Conservation (phyloP, 148 eudicot genomes). For the Spergularia marina region DNA sequence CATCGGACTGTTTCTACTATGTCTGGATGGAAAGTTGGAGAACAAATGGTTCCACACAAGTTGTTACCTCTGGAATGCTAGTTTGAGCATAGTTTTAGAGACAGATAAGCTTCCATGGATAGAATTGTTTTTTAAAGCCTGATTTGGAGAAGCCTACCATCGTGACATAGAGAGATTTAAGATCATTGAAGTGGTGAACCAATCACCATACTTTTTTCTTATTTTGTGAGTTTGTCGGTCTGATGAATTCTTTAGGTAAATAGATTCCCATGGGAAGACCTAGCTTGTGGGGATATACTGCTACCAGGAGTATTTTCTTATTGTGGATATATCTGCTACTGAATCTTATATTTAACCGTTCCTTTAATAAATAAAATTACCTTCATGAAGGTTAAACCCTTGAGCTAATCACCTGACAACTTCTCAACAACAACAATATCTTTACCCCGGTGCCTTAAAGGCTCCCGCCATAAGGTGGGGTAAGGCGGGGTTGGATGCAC, state of each 20-base stretch:
- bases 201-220: neutral
- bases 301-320: neutral
- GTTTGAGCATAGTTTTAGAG: too few relatives aligned
- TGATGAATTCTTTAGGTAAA: neutral
- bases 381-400: neutral
- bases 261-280: neutral
- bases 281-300: too few relatives aligned
- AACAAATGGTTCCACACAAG: too few relatives aligned
- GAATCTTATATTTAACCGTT: neutral
- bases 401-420: neutral
- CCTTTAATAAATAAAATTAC: neutral
- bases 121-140: too few relatives aligned
- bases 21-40: too few relatives aligned
- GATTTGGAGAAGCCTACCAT: too few relatives aligned
- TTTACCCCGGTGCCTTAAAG: too few relatives aligned
- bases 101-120: too few relatives aligned
- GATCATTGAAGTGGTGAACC: neutral
- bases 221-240: neutral
- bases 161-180: neutral
- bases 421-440: neutral
- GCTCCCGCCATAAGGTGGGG: too few relatives aligned
- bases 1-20: too few relatives aligned
- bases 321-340: neutral
- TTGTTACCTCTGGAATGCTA: too few relatives aligned
- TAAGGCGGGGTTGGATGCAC: too few relatives aligned